Conservation (phyloP, 164 flowering plant species). For the Berberis thunbergii region DNA sequence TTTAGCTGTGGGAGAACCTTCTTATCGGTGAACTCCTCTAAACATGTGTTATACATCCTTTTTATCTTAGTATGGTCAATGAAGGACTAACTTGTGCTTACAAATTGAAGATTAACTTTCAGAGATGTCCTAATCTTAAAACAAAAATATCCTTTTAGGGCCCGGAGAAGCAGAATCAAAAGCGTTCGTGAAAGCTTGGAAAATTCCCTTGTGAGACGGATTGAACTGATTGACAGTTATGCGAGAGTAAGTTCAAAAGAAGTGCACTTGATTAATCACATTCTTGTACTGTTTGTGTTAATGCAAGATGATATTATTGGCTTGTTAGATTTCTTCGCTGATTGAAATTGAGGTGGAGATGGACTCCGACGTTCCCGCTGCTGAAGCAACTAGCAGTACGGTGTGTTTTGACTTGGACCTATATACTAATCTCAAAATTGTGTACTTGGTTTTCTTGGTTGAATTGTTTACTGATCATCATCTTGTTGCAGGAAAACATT, state of each 20-base stretch:
- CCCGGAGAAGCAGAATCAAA: slow-evolving; percentile 67
- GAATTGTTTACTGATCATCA: neutral
- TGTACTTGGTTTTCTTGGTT: neutral
- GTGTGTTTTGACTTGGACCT: slow-evolving; percentile 21
- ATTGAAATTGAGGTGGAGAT: slow-evolving; percentile 97
- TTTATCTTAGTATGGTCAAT: slow-evolving; percentile 1
- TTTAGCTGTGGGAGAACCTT: slow-evolving; percentile 89
- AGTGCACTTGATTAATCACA: neutral
- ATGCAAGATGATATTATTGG: slow-evolving; percentile 6
- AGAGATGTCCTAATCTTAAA: neutral
- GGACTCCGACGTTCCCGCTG: slow-evolving; percentile 92
- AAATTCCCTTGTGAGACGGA: slow-evolving; percentile 55
- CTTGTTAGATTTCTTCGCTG: slow-evolving; percentile 85
- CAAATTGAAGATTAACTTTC: neutral
- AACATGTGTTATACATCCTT: slow-evolving; percentile 3
- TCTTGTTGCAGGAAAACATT: slow-evolving; percentile 54
- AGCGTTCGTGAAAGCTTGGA: slow-evolving; percentile 83
- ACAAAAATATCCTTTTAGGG: slow-evolving; percentile 24
- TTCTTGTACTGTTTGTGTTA: neutral
- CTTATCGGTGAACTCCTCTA: slow-evolving; percentile 60
- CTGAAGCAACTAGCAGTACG: slow-evolving; percentile 77
- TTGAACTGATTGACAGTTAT: slow-evolving; percentile 81
- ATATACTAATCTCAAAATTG: too few relatives aligned
- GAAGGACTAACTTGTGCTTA: neutral
- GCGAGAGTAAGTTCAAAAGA: slow-evolving; percentile 54